phyloP scores from a whole-genome alignment of 2,329 filamentous ascomycete genomes.

The Alternaria ventricosa region DNA sequence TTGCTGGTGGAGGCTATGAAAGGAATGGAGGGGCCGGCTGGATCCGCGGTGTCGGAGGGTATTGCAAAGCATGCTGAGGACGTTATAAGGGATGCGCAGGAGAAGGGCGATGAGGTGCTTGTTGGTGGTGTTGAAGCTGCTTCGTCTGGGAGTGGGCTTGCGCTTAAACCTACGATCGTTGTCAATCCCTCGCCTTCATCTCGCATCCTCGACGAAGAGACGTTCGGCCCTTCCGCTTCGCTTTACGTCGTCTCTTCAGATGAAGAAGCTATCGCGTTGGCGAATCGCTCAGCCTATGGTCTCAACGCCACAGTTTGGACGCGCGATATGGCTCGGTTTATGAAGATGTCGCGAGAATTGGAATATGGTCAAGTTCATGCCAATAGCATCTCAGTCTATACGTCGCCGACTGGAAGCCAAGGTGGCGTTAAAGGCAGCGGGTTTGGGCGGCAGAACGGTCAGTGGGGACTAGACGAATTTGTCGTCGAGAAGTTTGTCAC shows the following conservation, averaged over 20 bases:
- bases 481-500: conserved; percentile 46
- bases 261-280: conserved; percentile 73
- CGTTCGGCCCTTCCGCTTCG: conserved; percentile 76
- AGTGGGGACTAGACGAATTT: conserved; percentile 54
- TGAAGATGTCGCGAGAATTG: conserved; percentile 48
- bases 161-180: conserved; percentile 64
- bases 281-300: conserved; percentile 83
- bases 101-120: conserved; percentile 62
- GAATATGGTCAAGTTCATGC: conserved; percentile 58
- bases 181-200: conserved; percentile 69
- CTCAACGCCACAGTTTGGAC: conserved; percentile 69
- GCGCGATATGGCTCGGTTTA: conserved; percentile 66
- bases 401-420: conserved; percentile 52
- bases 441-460: conserved; percentile 53
- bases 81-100: conserved; percentile 53
- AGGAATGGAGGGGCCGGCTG: conserved; percentile 45
- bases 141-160: conserved; percentile 53
- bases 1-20: conserved; percentile 52
- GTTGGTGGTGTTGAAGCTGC: conserved; percentile 50
- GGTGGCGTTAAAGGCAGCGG: conserved; percentile 56
- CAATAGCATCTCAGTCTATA: conserved; percentile 56
- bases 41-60: conserved; percentile 43
- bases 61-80: conserved; percentile 40
- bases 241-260: conserved; percentile 69
- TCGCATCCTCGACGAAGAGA: conserved; percentile 75